These are phyloP conservation scores for Leucogyrophana mollusca DNA, from an alignment of 768 basidiomycete genomes.

Conservation along the genomic window DNA sequence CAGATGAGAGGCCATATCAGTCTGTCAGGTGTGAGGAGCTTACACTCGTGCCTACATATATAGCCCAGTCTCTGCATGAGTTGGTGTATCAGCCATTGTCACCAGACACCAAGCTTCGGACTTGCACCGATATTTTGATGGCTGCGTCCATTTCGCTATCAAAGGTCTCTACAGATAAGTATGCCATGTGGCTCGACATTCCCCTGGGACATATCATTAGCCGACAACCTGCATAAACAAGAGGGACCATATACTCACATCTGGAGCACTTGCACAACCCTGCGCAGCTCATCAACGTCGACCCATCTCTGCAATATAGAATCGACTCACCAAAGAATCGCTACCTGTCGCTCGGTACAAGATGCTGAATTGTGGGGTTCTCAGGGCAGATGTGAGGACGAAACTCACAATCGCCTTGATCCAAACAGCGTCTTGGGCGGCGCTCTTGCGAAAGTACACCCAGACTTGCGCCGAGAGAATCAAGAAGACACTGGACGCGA, in stretches of 20 bases:
- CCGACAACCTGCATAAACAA: neutral
- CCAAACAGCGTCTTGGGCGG: slow-evolving; percentile 18
- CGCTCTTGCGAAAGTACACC: slow-evolving; percentile 17
- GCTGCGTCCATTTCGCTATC: too few relatives aligned
- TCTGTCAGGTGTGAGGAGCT: neutral
- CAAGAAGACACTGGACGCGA: slow-evolving; percentile 18
- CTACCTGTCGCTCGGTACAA: slow-evolving; percentile 17
- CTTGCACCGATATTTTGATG: too few relatives aligned
- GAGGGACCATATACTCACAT: slow-evolving; percentile 9
- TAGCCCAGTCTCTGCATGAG: slow-evolving; percentile 13
- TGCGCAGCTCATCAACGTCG: slow-evolving; percentile 8
- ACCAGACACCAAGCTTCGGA: too few relatives aligned
- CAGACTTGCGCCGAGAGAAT: slow-evolving; percentile 21
- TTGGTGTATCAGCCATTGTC: too few relatives aligned
- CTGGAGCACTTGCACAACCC: slow-evolving; percentile 16
- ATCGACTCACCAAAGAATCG: slow-evolving; percentile 19
- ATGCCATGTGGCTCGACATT: slow-evolving; percentile 7
- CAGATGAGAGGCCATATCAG: neutral
- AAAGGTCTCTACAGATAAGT: neutral
- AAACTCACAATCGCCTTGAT: slow-evolving; percentile 18
- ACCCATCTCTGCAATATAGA: neutral
- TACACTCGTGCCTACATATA: slow-evolving; percentile 17
- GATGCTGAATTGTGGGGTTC: neutral
- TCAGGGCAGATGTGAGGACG: too few relatives aligned
- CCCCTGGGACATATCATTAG: slow-evolving; percentile 7